Conservation (phyloP, 2,329 filamentous ascomycete species). For the Epichloe scottii region DNA sequence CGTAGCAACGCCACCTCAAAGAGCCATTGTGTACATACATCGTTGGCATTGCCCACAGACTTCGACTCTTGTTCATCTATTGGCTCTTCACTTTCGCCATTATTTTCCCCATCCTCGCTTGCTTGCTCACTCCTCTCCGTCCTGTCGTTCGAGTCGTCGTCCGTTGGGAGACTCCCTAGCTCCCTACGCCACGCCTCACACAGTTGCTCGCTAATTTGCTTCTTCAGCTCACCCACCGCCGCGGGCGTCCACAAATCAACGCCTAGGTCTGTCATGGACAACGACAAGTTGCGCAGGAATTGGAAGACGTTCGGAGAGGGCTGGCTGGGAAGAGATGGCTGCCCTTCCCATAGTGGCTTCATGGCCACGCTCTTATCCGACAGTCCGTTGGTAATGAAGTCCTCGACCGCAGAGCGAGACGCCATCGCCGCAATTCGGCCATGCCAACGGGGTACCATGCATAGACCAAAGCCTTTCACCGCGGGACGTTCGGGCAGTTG, state of each 20-base stretch:
- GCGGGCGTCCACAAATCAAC: conserved; percentile 69
- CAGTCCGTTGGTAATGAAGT: conserved; percentile 30
- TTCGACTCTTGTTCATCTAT: not conserved
- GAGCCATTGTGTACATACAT: conserved; percentile 46
- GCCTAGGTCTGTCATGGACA: conserved; percentile 57
- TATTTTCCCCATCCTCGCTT: not conserved
- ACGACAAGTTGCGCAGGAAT: conserved; percentile 53
- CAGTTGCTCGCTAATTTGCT: conserved; percentile 38
- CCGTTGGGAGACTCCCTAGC: conserved; percentile 18
- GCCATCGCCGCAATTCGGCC: conserved; percentile 43
- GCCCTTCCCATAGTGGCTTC: conserved; percentile 67
- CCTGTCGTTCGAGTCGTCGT: conserved; percentile 7
- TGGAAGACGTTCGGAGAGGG: conserved; percentile 64
- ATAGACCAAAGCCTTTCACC: conserved; percentile 43
- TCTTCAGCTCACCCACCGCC: conserved; percentile 52
- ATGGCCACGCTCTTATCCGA: conserved; percentile 40
- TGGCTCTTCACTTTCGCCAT: not conserved
- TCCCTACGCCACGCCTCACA: conserved; percentile 33
- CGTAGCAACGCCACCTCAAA: conserved; percentile 45
- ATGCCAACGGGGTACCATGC: conserved; percentile 53
- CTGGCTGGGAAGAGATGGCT: conserved; percentile 61
- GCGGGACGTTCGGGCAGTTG: conserved; percentile 44
- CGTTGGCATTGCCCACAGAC: conserved; percentile 20
- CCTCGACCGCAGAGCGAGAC: conserved; percentile 33
- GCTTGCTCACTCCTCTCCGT: conserved; percentile 6